These are phyloP conservation scores for Sergeia podlipaevii DNA, from an alignment of 208 protist genomes.

Conservation along the genomic window DNA sequence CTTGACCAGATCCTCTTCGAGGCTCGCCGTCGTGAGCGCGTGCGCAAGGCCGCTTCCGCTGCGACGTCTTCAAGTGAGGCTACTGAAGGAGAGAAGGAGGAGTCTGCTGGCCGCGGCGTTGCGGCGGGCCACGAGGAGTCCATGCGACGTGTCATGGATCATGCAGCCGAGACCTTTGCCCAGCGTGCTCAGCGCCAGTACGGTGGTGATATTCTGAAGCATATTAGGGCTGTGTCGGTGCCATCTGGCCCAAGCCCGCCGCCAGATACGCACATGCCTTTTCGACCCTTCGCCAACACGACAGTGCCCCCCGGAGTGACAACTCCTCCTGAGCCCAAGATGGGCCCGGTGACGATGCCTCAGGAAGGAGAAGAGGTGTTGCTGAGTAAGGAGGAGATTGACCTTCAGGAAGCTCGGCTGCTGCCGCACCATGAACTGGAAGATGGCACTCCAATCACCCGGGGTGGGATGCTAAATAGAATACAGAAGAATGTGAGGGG, in stretches of 20 bases:
- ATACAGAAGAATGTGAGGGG: constrained; percentile 25
- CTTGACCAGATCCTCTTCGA: constrained; percentile 84
- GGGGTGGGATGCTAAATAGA: constrained; percentile 14
- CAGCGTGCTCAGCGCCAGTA: constrained; percentile 44
- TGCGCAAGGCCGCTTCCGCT: neutral
- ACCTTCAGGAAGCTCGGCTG: neutral
- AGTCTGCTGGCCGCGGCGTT: neutral
- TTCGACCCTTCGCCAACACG: constrained; percentile 63
- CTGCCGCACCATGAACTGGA: constrained; percentile 10
- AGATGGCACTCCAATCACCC: constrained; percentile 24
- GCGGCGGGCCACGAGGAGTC: constrained; percentile 41
- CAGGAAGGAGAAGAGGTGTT: constrained; percentile 7
- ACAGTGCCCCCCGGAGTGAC: constrained; percentile 52
- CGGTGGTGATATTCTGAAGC: constrained; percentile 43
- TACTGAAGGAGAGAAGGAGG: neutral
- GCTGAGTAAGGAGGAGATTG: neutral
- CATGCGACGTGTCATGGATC: constrained; percentile 52
- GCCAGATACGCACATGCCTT: constrained; percentile 60
- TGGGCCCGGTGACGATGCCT: constrained; percentile 25
- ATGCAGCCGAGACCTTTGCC: constrained; percentile 54
- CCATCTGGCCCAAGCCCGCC: constrained; percentile 21
- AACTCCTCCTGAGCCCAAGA: constrained; percentile 31
- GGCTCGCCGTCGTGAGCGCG: constrained; percentile 43
- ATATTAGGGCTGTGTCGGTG: constrained; percentile 17
- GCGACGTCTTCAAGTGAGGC: neutral